Percentiles rank a stretch among this genome's conserved stretches.
Conservation (phyloP, 2,329 filamentous ascomycete genomes). For the Beauveria asiatica region DNA sequence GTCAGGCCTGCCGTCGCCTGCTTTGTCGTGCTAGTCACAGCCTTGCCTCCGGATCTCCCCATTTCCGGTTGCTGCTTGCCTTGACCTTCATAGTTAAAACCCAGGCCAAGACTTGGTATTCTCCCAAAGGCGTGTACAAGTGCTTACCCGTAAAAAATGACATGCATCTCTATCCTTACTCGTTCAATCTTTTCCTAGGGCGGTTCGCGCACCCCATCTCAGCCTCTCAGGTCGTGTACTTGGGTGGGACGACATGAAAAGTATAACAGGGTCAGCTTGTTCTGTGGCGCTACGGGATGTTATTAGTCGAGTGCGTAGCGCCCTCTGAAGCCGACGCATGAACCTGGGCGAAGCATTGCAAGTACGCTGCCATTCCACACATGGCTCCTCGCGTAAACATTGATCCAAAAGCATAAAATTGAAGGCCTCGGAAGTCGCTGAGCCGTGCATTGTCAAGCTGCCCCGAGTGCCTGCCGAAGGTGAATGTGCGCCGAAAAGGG, state of each 20-base stretch:
- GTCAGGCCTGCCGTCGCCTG: neutral
- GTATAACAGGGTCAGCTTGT: neutral
- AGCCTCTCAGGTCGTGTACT: neutral
- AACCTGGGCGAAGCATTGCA: neutral
- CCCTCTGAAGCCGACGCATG: neutral
- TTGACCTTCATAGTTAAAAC: neutral
- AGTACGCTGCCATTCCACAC: too few relatives aligned
- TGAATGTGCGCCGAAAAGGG: neutral
- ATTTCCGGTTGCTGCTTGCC: neutral
- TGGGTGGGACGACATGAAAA: conserved; percentile 3
- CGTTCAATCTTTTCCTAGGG: neutral
- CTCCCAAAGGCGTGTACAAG: neutral
- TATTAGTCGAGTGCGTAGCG: neutral
- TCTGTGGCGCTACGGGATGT: neutral
- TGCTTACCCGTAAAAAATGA: neutral
- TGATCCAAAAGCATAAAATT: too few relatives aligned
- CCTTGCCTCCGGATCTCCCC: neutral
- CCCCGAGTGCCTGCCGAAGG: neutral
- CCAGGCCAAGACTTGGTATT: neutral
- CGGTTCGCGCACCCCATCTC: neutral
- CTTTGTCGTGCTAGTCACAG: conserved; percentile 1
- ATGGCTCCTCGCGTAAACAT: too few relatives aligned
- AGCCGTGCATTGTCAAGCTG: too few relatives aligned
- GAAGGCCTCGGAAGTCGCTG: too few relatives aligned
- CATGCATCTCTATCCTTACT: neutral